Conservation (phyloP, 2,329 filamentous ascomycete species). For the Fusarium hostae region DNA sequence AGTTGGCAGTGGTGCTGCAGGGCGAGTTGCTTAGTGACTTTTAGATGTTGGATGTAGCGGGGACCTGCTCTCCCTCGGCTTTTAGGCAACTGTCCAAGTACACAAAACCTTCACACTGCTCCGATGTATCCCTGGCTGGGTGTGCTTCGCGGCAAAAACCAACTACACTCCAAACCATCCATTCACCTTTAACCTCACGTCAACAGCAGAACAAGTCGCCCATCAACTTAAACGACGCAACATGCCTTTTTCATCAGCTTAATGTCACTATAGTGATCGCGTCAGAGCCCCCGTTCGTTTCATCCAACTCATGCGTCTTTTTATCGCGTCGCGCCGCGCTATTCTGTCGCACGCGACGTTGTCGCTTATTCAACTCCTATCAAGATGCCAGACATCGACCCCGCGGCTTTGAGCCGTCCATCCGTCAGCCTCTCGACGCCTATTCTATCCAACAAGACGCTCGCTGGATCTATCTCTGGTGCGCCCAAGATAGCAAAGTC, state of each 20-base stretch:
- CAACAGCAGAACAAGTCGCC: constrained; percentile 43
- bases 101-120: constrained; percentile 39
- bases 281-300: constrained; percentile 49
- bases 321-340: constrained; percentile 58
- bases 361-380: constrained; percentile 45
- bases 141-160: constrained; percentile 49
- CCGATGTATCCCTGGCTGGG: constrained; percentile 33
- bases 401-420: constrained; percentile 73
- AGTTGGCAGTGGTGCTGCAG: constrained; percentile 30
- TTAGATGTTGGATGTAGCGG: constrained; percentile 33
- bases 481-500: constrained; percentile 66
- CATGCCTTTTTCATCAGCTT: constrained; percentile 59
- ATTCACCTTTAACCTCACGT: constrained; percentile 42
- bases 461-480: constrained; percentile 62
- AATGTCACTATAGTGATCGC: constrained; percentile 56
- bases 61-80: constrained; percentile 5
- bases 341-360: constrained; percentile 59
- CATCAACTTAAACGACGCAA: constrained; percentile 56
- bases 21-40: constrained; percentile 28
- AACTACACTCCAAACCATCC: constrained; percentile 50
- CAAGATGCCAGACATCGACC: constrained; percentile 76
- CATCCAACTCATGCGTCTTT: constrained; percentile 57
- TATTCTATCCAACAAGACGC: constrained; percentile 66
- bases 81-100: constrained; percentile 27
- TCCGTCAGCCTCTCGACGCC: constrained; percentile 68